These are phyloP conservation scores for Herpetomonas samuelpessoai DNA, from an alignment of 208 protist genomes.

Conservation along the genomic window DNA sequence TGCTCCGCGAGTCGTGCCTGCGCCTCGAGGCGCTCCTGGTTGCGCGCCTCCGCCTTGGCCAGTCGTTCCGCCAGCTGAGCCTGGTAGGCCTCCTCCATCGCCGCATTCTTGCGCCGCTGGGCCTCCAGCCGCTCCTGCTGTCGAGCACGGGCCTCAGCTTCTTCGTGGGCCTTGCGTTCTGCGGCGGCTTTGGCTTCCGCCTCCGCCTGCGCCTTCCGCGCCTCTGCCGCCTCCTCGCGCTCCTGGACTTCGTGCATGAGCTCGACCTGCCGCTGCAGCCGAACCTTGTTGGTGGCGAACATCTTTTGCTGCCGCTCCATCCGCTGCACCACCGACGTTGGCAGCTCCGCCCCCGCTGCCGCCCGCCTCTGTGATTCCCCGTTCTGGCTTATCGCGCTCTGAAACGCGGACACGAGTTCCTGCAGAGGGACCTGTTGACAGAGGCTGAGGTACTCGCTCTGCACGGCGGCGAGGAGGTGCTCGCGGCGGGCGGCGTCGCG, in stretches of 20 bases:
- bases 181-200: conserved; percentile 32
- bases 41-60: conserved; percentile 44
- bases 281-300: conserved; percentile 48
- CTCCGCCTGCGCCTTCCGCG: conserved; percentile 44
- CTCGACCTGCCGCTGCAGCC: conserved; percentile 48
- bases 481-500: conserved; percentile 21
- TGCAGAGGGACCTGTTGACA: conserved; percentile 36
- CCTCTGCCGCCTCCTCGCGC: conserved; percentile 35
- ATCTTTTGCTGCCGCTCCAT: conserved; percentile 49
- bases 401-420: conserved; percentile 44
- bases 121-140: conserved; percentile 49
- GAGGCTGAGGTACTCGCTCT: conserved; percentile 51
- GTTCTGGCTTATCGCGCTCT: conserved; percentile 16
- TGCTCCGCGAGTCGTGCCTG: conserved; percentile 30
- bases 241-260: conserved; percentile 41
- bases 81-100: conserved; percentile 47
- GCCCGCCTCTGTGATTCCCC: conserved; percentile 3
- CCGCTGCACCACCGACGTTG: conserved; percentile 43
- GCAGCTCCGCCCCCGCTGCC: conserved; percentile 14
- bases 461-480: conserved; percentile 25
- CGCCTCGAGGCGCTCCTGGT: conserved; percentile 43
- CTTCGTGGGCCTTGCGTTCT: conserved; percentile 33
- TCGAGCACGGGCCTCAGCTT: conserved; percentile 23
- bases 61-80: conserved; percentile 44
- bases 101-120: conserved; percentile 37